Percentiles rank a stretch among this genome's conserved stretches.
These are phyloP conservation scores for Digitaria exilis DNA, from an alignment of 202 grass and related monocot genomes.

Conservation along the genomic window DNA sequence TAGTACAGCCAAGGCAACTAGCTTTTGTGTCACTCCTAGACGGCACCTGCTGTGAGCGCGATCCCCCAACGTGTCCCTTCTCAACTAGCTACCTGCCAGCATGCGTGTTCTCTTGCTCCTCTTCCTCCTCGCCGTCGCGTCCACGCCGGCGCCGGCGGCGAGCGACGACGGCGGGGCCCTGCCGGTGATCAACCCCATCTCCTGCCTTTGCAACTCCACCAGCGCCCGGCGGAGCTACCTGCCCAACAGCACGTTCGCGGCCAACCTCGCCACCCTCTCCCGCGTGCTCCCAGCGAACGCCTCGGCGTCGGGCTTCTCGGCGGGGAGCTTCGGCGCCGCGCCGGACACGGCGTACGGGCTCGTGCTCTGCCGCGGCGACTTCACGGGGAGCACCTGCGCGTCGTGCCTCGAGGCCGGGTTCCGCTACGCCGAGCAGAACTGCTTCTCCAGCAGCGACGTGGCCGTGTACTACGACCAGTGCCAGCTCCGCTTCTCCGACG, in stretches of 20 bases:
- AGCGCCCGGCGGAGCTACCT: slow-evolving; percentile 27
- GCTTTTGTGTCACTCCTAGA: slow-evolving; percentile 19
- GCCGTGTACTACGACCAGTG: slow-evolving; percentile 59
- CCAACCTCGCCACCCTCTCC: slow-evolving; percentile 52
- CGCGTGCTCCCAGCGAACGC: slow-evolving; percentile 41
- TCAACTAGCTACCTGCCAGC: background rate
- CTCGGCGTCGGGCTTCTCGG: slow-evolving; percentile 48
- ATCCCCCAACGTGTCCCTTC: background rate
- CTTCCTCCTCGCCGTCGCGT: background rate
- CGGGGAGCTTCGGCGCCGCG: slow-evolving; percentile 28
- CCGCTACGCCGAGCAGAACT: background rate
- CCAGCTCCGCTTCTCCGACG: slow-evolving; percentile 56
- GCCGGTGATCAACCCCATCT: slow-evolving; percentile 34
- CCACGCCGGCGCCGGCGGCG: background rate
- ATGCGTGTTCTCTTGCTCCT: slow-evolving; percentile 43
- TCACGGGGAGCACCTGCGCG: slow-evolving; percentile 29
- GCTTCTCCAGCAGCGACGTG: slow-evolving; percentile 44
- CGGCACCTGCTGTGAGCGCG: background rate
- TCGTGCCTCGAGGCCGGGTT: slow-evolving; percentile 41
- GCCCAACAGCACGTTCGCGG: slow-evolving; percentile 53
- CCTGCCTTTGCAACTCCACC: slow-evolving; percentile 39
- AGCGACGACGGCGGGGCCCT: slow-evolving; percentile 3
- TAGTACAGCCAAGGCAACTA: slow-evolving; percentile 1
- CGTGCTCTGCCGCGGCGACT: slow-evolving; percentile 68
- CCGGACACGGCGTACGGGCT: slow-evolving; percentile 49